Percentiles rank a stretch among this genome's conserved stretches.
These are phyloP conservation scores for Trametes villosa DNA, from an alignment of 768 basidiomycete species.

Conservation along the genomic window DNA sequence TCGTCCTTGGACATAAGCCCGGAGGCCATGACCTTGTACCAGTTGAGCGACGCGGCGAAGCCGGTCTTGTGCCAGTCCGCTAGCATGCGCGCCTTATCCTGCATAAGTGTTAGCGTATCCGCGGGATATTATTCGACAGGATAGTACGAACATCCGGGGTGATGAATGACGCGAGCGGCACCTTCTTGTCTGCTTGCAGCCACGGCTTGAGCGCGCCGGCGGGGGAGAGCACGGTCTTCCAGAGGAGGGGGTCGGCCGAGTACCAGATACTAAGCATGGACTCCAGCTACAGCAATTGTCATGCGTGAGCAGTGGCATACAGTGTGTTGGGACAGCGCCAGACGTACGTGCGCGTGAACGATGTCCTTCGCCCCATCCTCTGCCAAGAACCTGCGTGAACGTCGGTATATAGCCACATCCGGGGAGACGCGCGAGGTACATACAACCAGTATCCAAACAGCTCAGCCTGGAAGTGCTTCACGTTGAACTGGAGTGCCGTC, in stretches of 20 bases:
- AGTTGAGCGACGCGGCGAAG: conserved; percentile 40
- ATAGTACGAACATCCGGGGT: conserved; percentile 35
- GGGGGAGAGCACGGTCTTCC: conserved; percentile 41
- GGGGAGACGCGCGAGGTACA: no score
- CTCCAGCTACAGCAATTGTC: conserved; percentile 37
- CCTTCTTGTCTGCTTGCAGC: conserved; percentile 33
- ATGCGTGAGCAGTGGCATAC: neutral
- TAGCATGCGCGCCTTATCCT: conserved; percentile 35
- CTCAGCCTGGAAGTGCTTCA: conserved; percentile 40
- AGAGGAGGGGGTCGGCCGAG: conserved; percentile 38
- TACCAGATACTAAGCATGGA: conserved; percentile 43
- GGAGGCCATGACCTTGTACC: conserved; percentile 39
- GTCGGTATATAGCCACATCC: no score
- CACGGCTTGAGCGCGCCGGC: conserved; percentile 41
- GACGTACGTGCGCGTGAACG: conserved; percentile 42
- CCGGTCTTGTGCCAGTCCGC: conserved; percentile 33
- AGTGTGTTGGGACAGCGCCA: neutral
- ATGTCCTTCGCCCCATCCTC: conserved; percentile 35
- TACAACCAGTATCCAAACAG: conserved; percentile 48
- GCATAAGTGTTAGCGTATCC: neutral
- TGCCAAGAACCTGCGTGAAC: conserved; percentile 25
- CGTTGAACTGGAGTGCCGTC: conserved; percentile 31
- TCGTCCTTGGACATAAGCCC: conserved; percentile 36
- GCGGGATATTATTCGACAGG: neutral
- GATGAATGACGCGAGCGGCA: conserved; percentile 36